Percentiles rank a stretch among this genome's conserved stretches.
Evolutionary conservation across 176 grass and related monocot species (phyloP).

Genomic region (Thalia dealbata): DNA sequence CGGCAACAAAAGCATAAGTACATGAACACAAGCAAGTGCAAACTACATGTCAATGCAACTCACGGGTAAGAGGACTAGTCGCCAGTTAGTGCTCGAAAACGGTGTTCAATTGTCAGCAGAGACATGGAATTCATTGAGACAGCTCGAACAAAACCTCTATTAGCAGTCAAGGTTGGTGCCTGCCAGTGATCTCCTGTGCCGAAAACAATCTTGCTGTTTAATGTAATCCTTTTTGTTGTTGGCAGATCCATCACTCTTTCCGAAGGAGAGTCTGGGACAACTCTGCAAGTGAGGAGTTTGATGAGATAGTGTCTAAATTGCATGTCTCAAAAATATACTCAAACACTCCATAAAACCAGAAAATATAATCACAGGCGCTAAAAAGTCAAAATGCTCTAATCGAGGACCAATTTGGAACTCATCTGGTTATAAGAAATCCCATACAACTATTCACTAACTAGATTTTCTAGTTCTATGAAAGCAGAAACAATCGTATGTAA

Average conservation of each 20-base stretch:
- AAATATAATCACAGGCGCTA: too few species aligned
- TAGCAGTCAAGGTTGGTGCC: slow-evolving; percentile 77
- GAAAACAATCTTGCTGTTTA: slow-evolving; percentile 77
- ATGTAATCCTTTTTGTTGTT: slow-evolving; percentile 66
- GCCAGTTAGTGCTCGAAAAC: slow-evolving; percentile 57
- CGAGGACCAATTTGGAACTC: too few species aligned
- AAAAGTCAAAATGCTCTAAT: not conserved
- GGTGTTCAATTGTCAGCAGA: slow-evolving; percentile 63
- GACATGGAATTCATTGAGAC: slow-evolving; percentile 72
- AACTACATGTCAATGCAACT: not conserved
- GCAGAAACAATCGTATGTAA: too few species aligned
- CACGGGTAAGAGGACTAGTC: not conserved
- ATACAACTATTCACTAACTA: too few species aligned
- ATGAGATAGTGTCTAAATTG: not conserved
- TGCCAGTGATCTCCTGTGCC: slow-evolving; percentile 83
- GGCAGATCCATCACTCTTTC: slow-evolving; percentile 57
- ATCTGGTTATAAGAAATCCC: too few species aligned
- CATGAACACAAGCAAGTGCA: not conserved
- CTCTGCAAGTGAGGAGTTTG: slow-evolving; percentile 20
- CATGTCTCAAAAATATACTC: not conserved
- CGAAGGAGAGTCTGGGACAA: slow-evolving; percentile 69
- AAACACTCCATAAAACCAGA: too few species aligned
- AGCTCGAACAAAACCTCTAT: slow-evolving; percentile 67
- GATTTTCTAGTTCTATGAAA: too few species aligned
- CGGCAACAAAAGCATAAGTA: not conserved